phyloP scores from a whole-genome alignment of 2,329 filamentous ascomycete species.

The Chalara sp. region DNA sequence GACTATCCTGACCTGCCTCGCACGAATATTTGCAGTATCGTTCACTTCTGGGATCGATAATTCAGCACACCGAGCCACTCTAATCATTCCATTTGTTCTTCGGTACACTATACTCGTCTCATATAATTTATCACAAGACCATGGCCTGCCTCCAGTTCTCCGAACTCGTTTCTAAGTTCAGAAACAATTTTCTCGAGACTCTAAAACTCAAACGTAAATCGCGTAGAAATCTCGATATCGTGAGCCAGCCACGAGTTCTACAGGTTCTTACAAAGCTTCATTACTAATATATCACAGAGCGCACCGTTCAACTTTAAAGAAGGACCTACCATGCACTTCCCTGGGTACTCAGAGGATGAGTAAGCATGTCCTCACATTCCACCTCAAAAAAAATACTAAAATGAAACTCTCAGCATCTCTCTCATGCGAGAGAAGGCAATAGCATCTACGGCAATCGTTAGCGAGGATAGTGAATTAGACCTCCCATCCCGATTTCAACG shows the following conservation, averaged over 20 bases:
- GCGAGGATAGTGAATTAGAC: constrained; percentile 13
- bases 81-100: no score
- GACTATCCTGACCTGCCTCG: no score
- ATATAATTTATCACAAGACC: background rate
- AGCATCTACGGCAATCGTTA: constrained; percentile 21
- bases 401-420: constrained; percentile 17
- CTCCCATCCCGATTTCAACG: constrained; percentile 5
- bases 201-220: constrained; percentile 12
- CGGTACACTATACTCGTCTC: no score
- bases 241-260: constrained; percentile 4
- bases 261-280: background rate
- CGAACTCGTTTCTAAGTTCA: constrained; percentile 5
- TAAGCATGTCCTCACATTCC: constrained; percentile 31
- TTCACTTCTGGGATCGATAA: no score
- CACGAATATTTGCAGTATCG: no score
- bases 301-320: constrained; percentile 52
- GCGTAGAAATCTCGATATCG: constrained; percentile 12
- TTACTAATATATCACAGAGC: constrained; percentile 37
- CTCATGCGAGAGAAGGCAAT: constrained; percentile 27
- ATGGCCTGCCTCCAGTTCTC: constrained; percentile 13
- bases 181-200: constrained; percentile 13
- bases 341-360: constrained; percentile 53
- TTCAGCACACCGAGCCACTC: no score
- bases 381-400: background rate
- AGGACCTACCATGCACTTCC: constrained; percentile 41